phyloP scores from a whole-genome alignment of 306 rosid genomes.

The Cercis canadensis region DNA sequence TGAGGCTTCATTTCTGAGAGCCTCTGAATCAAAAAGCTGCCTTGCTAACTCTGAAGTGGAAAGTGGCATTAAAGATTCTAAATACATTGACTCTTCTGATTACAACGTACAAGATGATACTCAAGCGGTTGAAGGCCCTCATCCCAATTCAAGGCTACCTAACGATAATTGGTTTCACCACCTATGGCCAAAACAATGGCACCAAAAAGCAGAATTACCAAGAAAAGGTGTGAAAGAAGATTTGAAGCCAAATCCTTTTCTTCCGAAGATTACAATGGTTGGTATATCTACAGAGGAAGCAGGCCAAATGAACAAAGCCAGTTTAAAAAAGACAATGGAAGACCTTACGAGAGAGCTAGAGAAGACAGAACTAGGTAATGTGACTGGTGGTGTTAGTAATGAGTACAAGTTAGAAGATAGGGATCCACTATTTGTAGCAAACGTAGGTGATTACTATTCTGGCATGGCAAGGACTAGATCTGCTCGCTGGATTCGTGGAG shows the following conservation, averaged over 20 bases:
- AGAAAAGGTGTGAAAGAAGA: slow-evolving; percentile 48
- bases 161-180: slow-evolving; percentile 56
- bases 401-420: slow-evolving; percentile 65
- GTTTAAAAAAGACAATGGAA: slow-evolving; percentile 85
- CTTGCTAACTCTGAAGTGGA: slow-evolving; percentile 45
- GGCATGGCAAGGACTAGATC: slow-evolving; percentile 69
- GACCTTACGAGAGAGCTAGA: slow-evolving; percentile 85
- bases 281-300: slow-evolving; percentile 86
- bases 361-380: slow-evolving; percentile 64
- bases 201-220: slow-evolving; percentile 41
- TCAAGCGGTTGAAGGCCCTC: slow-evolving; percentile 37
- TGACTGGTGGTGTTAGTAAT: slow-evolving; percentile 34
- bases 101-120: slow-evolving; percentile 41
- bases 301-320: slow-evolving; percentile 75
- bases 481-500: slow-evolving; percentile 68
- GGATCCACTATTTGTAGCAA: slow-evolving; percentile 95
- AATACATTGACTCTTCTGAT: slow-evolving; percentile 40
- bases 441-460: slow-evolving; percentile 89
- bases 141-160: slow-evolving; percentile 52
- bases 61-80: slow-evolving; percentile 43
- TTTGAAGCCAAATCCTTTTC: slow-evolving; percentile 55
- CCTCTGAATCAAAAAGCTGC: slow-evolving; percentile 50
- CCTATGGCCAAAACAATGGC: slow-evolving; percentile 45
- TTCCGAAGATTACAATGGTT: slow-evolving; percentile 95
- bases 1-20: slow-evolving; percentile 74